Conservation (phyloP, 2,329 filamentous ascomycete species). For the Metarhizium album region DNA sequence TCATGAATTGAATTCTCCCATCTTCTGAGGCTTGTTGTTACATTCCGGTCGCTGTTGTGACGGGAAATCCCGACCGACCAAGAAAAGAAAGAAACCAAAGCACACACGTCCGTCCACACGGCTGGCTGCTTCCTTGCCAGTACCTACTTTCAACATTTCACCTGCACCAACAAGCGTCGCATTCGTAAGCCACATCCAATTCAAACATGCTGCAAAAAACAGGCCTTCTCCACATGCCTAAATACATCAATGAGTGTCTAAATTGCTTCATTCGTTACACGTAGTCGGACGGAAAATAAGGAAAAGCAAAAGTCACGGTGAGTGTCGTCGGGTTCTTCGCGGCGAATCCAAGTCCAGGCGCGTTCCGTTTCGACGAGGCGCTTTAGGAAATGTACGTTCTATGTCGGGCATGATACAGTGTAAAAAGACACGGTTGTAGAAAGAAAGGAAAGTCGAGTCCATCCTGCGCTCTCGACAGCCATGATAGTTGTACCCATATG, state of each 20-base stretch:
- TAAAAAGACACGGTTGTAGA: neutral
- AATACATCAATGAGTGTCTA: neutral
- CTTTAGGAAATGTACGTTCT: neutral
- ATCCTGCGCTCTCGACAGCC: neutral
- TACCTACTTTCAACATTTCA: neutral
- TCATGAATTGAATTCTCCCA: neutral
- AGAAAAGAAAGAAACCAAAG: no score
- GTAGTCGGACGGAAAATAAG: neutral
- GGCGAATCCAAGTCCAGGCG: neutral
- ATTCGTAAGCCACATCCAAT: neutral
- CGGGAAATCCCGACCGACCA: no score
- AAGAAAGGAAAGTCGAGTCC: neutral
- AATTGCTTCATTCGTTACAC: constrained; percentile 8
- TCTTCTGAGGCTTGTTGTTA: neutral
- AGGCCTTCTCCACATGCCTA: neutral
- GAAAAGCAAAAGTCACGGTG: neutral
- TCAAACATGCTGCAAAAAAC: neutral
- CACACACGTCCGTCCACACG: no score
- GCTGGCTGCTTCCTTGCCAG: neutral
- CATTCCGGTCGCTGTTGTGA: neutral
- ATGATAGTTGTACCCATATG: neutral
- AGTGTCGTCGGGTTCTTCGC: neutral
- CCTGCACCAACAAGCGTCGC: neutral
- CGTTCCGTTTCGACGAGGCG: neutral
- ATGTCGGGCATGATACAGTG: neutral